Base-by-base conservation (phyloP, 176 grass and related monocot species). In the Juncus effusus region DNA sequence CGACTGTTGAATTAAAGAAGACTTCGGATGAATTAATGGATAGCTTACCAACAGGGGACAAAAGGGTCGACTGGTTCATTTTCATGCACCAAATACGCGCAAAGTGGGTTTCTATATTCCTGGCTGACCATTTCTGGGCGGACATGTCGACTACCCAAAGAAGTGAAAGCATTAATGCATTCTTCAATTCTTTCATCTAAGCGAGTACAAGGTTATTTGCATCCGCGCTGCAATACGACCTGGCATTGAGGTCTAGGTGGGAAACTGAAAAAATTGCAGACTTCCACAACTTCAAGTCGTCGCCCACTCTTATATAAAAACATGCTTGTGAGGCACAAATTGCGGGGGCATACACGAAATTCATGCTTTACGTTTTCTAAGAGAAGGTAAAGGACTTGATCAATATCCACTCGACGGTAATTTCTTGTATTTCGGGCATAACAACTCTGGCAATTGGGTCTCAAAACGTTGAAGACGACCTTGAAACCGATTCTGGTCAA, bases 111-210 rank as follows among this genome's bases (percentile, higher is more conserved):
- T 84, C 89, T 65, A 75, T 82, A 67, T n/a, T 92, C 72, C 61
- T 92, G 14, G 87, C 84, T 59, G 84, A 87, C 60, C 78, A 44
- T 7, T 87, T 92, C 84, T 85, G 81, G 89, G 89, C 84, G 60
- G 84, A 78, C 69, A 85, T 92, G 84, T 84, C 81, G 19, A 60
- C 76, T 51, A 79, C 84, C 37, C 81, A 82, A 55, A 79, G 84
- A 84, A 62, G 67, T 74, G 84, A 93, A 55, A 85, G 15, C 69
- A 76, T 68, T 57, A 71, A 53, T 37, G 55, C 83, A 62, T 88
- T 85, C 70, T 87, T 92, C 81, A 81, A 88, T 62, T 81, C 78
- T 37, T 85, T 70, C 64, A 65, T 93, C 67, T 85, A 51, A 36
- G 75, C 77, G 7, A 78, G 70, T 64, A 91, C 70, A 6, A 83